Evolutionary conservation across 495 filamentous ascomycete species (phyloP).

Genomic region (Daldinia bambusicola): DNA sequence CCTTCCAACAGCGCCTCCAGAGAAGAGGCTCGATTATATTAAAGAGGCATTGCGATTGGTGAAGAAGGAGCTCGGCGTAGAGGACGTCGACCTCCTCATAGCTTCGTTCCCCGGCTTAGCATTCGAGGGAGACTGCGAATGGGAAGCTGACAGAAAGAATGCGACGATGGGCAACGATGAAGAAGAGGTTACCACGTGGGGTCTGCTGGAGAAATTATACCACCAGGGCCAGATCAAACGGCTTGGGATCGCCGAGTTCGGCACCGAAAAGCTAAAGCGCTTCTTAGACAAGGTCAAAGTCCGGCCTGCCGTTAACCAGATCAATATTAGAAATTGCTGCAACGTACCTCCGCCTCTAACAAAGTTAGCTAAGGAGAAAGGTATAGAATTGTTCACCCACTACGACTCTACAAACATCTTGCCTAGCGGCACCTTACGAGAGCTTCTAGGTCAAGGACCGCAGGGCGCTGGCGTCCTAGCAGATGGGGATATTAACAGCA

Average conservation of each 20-base stretch:
- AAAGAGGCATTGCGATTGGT: slow-evolving; percentile 82
- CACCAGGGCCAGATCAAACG: slow-evolving; percentile 73
- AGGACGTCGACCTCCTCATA: slow-evolving; percentile 86
- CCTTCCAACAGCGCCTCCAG: slow-evolving; percentile 72
- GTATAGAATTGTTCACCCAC: slow-evolving; percentile 91
- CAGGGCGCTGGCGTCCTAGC: slow-evolving; percentile 75
- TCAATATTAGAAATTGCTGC: slow-evolving; percentile 97
- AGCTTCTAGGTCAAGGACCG: slow-evolving; percentile 76
- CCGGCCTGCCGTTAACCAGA: slow-evolving; percentile 89
- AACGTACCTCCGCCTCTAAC: slow-evolving; percentile 91
- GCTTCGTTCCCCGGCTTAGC: slow-evolving; percentile 92
- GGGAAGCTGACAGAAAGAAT: slow-evolving; percentile 72
- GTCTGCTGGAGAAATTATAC: slow-evolving; percentile 79
- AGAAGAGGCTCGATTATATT: slow-evolving; percentile 71
- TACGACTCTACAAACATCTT: slow-evolving; percentile 94
- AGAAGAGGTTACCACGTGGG: slow-evolving; percentile 71
- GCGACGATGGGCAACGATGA: slow-evolving; percentile 70
- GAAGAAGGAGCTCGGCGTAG: slow-evolving; percentile 76
- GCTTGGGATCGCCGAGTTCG: slow-evolving; percentile 91
- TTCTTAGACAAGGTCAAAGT: slow-evolving; percentile 68
- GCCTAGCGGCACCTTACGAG: slow-evolving; percentile 81
- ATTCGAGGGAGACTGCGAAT: slow-evolving; percentile 93
- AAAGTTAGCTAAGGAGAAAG: slow-evolving; percentile 81
- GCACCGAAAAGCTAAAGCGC: slow-evolving; percentile 76
- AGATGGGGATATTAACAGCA: slow-evolving; percentile 54